Conservation (phyloP, 805 yeast species). For the Zygosaccharomyces kombuchaensis region DNA sequence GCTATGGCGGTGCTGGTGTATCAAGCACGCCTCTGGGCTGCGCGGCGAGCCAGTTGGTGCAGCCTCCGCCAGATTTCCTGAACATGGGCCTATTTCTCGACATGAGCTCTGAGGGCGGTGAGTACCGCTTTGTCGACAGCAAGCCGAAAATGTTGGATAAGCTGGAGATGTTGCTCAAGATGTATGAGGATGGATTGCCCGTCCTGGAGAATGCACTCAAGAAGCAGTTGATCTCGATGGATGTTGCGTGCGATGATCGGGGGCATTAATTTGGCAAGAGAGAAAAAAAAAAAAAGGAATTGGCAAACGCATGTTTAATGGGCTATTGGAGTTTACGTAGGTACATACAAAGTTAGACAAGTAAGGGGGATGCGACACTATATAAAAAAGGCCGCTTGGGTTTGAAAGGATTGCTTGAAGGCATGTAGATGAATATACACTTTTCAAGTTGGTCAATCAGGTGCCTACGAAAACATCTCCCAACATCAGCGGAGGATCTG, state of each 20-base stretch:
- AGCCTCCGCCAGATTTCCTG: conserved; percentile 27
- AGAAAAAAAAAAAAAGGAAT: neutral
- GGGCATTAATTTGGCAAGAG: conserved; percentile 4
- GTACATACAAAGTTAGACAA: neutral
- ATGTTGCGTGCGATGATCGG: conserved; percentile 6
- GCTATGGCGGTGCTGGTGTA: neutral
- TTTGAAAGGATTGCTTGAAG: too few species aligned
- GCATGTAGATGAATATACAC: too few species aligned
- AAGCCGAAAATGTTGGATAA: conserved; percentile 32
- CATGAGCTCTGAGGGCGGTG: conserved; percentile 10
- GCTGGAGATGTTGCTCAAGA: conserved; percentile 24
- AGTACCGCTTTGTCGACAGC: conserved; percentile 21
- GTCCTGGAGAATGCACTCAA: conserved; percentile 28
- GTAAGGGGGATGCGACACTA: neutral
- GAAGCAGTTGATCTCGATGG: conserved; percentile 19
- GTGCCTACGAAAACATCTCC: too few species aligned
- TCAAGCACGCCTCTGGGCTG: conserved; percentile 2
- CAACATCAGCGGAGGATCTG: too few species aligned
- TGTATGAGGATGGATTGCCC: conserved; percentile 32
- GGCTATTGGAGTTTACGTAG: neutral
- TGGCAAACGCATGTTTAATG: neutral
- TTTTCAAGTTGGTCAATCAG: too few species aligned
- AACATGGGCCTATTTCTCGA: conserved; percentile 31
- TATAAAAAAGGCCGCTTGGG: neutral
- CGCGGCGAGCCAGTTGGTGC: conserved; percentile 13